Evolutionary conservation across 192 early-diverging fungal genomes (phyloP).

Genomic region (Dimargaris cristalligena): DNA sequence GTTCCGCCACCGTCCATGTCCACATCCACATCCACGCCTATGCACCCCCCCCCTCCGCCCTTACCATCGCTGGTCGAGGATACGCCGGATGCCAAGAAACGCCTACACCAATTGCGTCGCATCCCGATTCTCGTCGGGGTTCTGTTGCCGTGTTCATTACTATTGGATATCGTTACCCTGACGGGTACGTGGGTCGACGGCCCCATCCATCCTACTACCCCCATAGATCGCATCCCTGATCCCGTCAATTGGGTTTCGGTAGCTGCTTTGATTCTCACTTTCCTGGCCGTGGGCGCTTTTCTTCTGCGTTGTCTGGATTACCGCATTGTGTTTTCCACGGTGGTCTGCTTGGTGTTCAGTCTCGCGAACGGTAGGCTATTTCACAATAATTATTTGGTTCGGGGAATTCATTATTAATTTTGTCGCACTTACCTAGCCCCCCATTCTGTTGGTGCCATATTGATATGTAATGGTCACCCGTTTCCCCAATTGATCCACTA

Average conservation of each 20-base stretch:
- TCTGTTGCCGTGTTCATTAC: neutral
- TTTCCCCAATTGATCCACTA: no score
- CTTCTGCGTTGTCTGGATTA: neutral
- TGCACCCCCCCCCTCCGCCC: no score
- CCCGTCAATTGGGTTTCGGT: neutral
- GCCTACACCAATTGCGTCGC: neutral
- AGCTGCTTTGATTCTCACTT: neutral
- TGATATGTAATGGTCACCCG: no score
- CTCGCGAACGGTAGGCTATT: neutral
- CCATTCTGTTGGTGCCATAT: no score
- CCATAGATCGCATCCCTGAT: neutral
- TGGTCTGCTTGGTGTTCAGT: neutral
- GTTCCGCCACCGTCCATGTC: no score
- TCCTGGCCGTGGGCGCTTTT: neutral
- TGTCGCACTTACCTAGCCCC: no score
- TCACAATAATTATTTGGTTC: no score
- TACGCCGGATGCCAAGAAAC: no score
- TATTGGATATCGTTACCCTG: neutral
- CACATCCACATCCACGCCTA: no score
- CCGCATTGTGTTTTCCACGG: neutral
- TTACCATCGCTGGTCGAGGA: neutral
- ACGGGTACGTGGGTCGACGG: neutral
- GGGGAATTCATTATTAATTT: no score
- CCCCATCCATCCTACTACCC: neutral
- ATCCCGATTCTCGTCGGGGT: neutral